Base-by-base conservation (phyloP, 1,139 yeast genomes). In the Pichia sp. region DNA sequence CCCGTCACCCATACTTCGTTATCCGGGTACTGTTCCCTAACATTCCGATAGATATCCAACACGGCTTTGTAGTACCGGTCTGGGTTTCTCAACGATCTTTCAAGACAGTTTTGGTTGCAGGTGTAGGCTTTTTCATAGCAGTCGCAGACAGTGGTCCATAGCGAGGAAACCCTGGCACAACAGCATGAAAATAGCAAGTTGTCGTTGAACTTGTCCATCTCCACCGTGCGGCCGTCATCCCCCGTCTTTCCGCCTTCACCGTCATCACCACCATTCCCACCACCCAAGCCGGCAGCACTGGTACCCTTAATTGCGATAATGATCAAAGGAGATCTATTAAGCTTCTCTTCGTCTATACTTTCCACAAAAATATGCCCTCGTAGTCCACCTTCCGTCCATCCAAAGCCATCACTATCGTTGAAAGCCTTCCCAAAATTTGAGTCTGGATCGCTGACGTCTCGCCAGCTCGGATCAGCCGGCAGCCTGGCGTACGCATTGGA, bases 131-230 rank as follows among this genome's bases (percentile, higher is more conserved):
- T 83, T 59, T 84, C 82, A 67, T 86, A 92, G 68, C 99, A 93
- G 70, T 90, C 97, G 71, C 99, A 93, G 0, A 92, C 98, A 0
- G 98, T 88, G 8, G 85, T 83, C 99, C 99, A 95, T 71, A 90
- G 72, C 63, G 90, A 92, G 54, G 95, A 82, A 6, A 93, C 85
- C 43, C 98, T 77, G 0, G 97, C 99, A 73, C 99, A 93, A 70
- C 99, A 93, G 70, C 99, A 93, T 16, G 96, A 88, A 68, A 93
- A 93, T 47, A 93, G 71, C 54, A 93, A 69, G 67, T 93, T 93
- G 68, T 95, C 99, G 68, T 93, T 93, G 41, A 78, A 71, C 69
- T 90, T 90, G 68, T 93, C 99, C 59, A 81, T 82, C 1, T 78
- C 80, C 0, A 87, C 85, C 0, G 99, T 92, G 53, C 86, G 90